Conservation (phyloP, 129 eudicot species). For the Flaveria bidentis region DNA sequence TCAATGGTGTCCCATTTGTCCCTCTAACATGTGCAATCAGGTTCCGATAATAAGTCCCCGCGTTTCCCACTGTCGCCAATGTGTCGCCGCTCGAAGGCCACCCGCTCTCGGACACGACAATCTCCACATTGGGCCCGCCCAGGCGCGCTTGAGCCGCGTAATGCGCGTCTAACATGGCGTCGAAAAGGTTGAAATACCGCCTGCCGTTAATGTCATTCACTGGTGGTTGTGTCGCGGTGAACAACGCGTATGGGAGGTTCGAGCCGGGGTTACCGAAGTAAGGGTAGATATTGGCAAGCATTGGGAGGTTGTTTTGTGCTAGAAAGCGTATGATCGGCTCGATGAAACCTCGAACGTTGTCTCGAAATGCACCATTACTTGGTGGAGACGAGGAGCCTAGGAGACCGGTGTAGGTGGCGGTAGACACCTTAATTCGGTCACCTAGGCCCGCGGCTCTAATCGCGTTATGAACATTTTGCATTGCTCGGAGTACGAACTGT, state of each 20-base stretch:
- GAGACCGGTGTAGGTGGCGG: slow-evolving; percentile 30
- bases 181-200: slow-evolving; percentile 28
- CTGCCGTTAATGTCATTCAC: slow-evolving; percentile 18
- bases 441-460: slow-evolving; percentile 25
- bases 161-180: slow-evolving; percentile 40
- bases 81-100: slow-evolving; percentile 32
- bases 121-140: slow-evolving; percentile 30
- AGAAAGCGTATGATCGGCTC: slow-evolving; percentile 20
- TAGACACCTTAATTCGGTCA: slow-evolving; percentile 27
- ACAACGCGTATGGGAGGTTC: slow-evolving; percentile 9
- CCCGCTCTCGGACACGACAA: slow-evolving; percentile 40
- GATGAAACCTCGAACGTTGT: slow-evolving; percentile 23
- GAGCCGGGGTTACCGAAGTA: background rate
- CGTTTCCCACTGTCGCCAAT: slow-evolving; percentile 15
- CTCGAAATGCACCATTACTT: slow-evolving; percentile 7
- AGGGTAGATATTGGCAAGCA: slow-evolving; percentile 29
- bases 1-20: slow-evolving; percentile 31
- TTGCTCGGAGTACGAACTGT: slow-evolving; percentile 33
- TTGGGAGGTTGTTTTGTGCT: slow-evolving; percentile 23
- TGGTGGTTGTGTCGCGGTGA: slow-evolving; percentile 23
- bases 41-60: slow-evolving; percentile 23
- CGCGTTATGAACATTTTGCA: slow-evolving; percentile 39
- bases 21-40: slow-evolving; percentile 34
- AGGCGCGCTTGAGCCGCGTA: slow-evolving; percentile 35
- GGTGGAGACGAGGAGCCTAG: slow-evolving; percentile 3